Evolutionary conservation across 257 asterid genomes (phyloP), one percentile per base, ranked within the genome.

Genomic region (Nicotiana attenuata): DNA sequence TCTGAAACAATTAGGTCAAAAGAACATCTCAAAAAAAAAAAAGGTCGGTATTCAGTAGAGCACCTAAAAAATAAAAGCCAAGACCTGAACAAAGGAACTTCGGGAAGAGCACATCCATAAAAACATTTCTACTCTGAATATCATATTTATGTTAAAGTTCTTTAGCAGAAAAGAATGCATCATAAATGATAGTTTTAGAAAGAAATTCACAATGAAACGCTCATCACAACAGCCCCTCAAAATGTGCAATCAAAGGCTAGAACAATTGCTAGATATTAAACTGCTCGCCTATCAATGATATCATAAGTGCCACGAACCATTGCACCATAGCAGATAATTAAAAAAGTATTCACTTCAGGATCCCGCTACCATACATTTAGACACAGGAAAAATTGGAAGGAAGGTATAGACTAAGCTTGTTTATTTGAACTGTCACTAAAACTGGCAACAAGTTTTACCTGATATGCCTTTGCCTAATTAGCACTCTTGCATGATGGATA

Each of bases 401-500:
- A 38, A 38, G 2, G 47, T 38, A 38, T 38, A 38, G 10, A 38
- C 47, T 5, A 5, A 14, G 15, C 56, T 68, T n/a, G 11, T 38
- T 35, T 9, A 35, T 19, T 19, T 68, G 55, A 68, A 35, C 5
- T 35, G 56, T 35, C 77, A 38, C 10, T 38, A 35, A 68, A 68
- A n/a, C 19, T 4, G n/a, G 59, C 5, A 53, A 7, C 0, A 47
- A 8, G 7, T 41, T 41, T 28, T 87, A 91, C 93, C 93, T 88
- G 89, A 91, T 89, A 78, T 91, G 94, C 91, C 91, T 88, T 80
- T 91, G 94, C 87, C 92, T 85, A 84, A 91, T 91, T 64, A 91
- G 94, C 57, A 91, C 94, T 85, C 94, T 88, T 19, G 94, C 93
- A 78, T 91, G 94, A 80, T 91, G 94, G 81, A 91, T 91, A 65